Base-by-base conservation (phyloP, 805 yeast genomes). In the Priceomyces melissophilus region DNA sequence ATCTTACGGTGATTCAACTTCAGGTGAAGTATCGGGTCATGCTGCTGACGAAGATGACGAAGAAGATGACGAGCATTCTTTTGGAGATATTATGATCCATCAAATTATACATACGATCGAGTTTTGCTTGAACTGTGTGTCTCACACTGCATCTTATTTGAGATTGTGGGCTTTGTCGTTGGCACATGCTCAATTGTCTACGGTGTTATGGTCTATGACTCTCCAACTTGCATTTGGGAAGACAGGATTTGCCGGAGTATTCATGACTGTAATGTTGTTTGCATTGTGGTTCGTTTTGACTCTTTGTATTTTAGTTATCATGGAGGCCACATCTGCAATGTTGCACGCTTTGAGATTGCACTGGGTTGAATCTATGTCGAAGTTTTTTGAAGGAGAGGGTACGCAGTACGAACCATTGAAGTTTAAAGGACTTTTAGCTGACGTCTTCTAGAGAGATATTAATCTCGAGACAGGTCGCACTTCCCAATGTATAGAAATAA, bases 291-390 rank as follows among this genome's bases (percentile, higher is more conserved):
- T 93, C 61, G 79, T 79, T 3, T 71, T 93, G 46, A 91, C 99
- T 0, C 91, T 90, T 17, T 84, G 87, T 55, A 88, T 93, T 53
- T 75, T 93, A 57, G 98, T 93, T 10, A 71, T 86, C 39, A 93
- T 93, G 99, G 99, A 93, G 67, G 99, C 99, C 44, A 93, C 99
- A 0, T 88, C 97, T 17, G 99, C 99, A 28, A 93, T 93, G 99
- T 77, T 93, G 58, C 99, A 93, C 67, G 85, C 97, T n/a, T 76
- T 93, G 58, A 87, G 99, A 74, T 77, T 93, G 58, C 99, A 93
- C 63, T 93, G 99, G 99, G 99, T 93, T 47, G 99, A 93, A 70
- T 84, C 96, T 20, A 93, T 93, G 99, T 88, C 96, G 47, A 93
- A 93, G 71, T 95, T 84, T 69, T 93, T 90, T 57, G 93, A 86